Percentiles rank a stretch among this genome's conserved stretches.
Conservation (phyloP, 2,329 filamentous ascomycete species). For the Aspergillus fijiensis region DNA sequence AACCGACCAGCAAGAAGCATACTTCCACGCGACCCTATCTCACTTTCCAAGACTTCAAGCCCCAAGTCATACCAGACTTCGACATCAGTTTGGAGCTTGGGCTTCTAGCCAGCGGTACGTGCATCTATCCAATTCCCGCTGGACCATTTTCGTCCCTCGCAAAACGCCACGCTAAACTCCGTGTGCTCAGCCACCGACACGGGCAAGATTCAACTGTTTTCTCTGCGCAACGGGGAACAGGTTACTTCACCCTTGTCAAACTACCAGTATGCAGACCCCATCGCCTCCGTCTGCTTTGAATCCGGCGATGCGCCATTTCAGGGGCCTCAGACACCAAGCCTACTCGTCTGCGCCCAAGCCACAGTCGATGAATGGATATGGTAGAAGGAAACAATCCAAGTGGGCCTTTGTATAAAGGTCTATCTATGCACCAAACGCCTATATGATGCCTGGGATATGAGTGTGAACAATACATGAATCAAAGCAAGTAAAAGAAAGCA, state of each 20-base stretch:
- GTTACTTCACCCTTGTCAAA: constrained; percentile 30
- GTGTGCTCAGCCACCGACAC: constrained; percentile 31
- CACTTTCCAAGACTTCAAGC: constrained; percentile 34
- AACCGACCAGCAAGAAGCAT: constrained; percentile 28
- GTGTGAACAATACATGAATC: constrained; percentile 3
- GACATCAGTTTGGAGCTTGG: constrained; percentile 40
- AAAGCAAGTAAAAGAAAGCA: constrained; percentile 2
- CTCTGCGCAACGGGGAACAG: constrained; percentile 36
- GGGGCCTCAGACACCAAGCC: constrained; percentile 32
- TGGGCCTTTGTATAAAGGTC: neutral
- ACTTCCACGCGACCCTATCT: constrained; percentile 38
- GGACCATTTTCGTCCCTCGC: neutral
- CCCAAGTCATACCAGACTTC: constrained; percentile 31
- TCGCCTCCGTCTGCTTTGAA: constrained; percentile 38
- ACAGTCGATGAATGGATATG: constrained; percentile 42
- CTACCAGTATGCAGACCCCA: constrained; percentile 25
- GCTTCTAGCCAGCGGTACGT: constrained; percentile 39
- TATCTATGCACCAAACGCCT: constrained; percentile 3
- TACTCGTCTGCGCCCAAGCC: constrained; percentile 34
- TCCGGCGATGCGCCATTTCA: constrained; percentile 22
- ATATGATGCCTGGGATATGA: constrained; percentile 2
- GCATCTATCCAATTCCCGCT: neutral
- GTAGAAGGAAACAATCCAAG: constrained; percentile 19
- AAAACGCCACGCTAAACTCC: neutral
- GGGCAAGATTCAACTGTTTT: constrained; percentile 39